phyloP scores from a whole-genome alignment of 306 rosid genomes.

The Sophora flavescens region DNA sequence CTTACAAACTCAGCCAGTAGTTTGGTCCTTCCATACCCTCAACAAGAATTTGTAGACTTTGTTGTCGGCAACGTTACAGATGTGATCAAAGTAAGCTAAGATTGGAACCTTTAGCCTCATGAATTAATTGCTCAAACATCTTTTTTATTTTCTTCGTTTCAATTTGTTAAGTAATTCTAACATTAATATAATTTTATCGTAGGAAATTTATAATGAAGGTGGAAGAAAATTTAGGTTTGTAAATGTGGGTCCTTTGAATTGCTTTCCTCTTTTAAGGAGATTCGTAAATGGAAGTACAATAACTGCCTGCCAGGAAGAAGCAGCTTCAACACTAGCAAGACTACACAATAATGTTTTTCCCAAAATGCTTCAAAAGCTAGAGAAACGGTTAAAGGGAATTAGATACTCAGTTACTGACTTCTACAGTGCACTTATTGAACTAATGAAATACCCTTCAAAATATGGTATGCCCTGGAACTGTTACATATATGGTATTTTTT shows the following conservation, averaged over 20 bases:
- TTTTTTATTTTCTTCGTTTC: no score
- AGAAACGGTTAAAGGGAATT: slow-evolving; percentile 48
- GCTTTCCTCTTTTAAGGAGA: slow-evolving; percentile 48
- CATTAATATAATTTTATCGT: not conserved
- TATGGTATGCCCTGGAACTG: slow-evolving; percentile 33
- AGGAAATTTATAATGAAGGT: slow-evolving; percentile 58
- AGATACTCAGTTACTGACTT: slow-evolving; percentile 49
- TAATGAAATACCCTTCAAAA: slow-evolving; percentile 52
- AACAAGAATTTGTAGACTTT: slow-evolving; percentile 40
- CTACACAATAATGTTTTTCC: slow-evolving; percentile 54
- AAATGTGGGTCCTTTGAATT: slow-evolving; percentile 43
- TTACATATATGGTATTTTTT: not conserved
- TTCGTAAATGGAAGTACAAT: slow-evolving; percentile 3
- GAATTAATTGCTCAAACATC: not conserved
- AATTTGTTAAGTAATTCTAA: not conserved
- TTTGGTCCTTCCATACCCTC: slow-evolving; percentile 36
- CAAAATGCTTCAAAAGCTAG: slow-evolving; percentile 36
- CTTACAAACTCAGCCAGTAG: not conserved
- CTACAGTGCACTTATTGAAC: slow-evolving; percentile 5
- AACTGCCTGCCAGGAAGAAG: slow-evolving; percentile 46
- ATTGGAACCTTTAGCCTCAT: not conserved
- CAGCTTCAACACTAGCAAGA: slow-evolving; percentile 37
- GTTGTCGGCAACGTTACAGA: slow-evolving; percentile 59
- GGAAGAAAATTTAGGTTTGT: slow-evolving; percentile 64
- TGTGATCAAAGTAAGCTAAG: slow-evolving; percentile 39